Percentiles rank a stretch among this genome's conserved stretches.
These are phyloP conservation scores for Phytophthora agathidicida DNA, from an alignment of 352 stramenopile genomes.

Conservation along the genomic window DNA sequence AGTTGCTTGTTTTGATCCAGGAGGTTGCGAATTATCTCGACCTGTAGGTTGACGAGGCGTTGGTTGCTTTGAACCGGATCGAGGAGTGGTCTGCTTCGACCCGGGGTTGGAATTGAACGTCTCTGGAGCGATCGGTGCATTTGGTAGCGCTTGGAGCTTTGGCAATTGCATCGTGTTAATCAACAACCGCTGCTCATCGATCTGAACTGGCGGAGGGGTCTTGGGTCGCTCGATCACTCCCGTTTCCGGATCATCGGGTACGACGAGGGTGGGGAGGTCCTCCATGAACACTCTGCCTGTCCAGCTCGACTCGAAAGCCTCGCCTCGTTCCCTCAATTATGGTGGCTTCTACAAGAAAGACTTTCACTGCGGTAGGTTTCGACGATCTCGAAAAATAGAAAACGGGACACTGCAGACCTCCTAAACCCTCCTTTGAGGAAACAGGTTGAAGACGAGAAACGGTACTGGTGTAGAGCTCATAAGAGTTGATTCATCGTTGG, in stretches of 20 bases:
- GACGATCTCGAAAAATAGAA: constrained; percentile 18
- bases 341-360: constrained; percentile 15
- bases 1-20: constrained; percentile 22
- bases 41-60: constrained; percentile 18
- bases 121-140: constrained; percentile 23
- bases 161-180: constrained; percentile 23
- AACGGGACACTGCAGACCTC: no score
- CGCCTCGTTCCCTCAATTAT: neutral
- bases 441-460: no score
- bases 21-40: constrained; percentile 14
- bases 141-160: constrained; percentile 23
- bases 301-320: constrained; percentile 1
- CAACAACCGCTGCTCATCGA: constrained; percentile 35
- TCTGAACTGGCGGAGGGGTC: constrained; percentile 52
- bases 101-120: constrained; percentile 6
- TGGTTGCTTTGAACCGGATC: constrained; percentile 8
- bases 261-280: constrained; percentile 63
- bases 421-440: no score
- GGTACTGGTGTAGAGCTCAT: no score
- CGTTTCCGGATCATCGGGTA: constrained; percentile 69
- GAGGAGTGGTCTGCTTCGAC: constrained; percentile 1
- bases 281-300: constrained; percentile 23
- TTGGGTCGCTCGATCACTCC: constrained; percentile 70
- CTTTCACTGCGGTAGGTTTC: constrained; percentile 10
- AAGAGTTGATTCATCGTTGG: constrained; percentile 14